phyloP scores from a whole-genome alignment of 2,329 filamentous ascomycete species.

The Rhinocladiella mackenziei region DNA sequence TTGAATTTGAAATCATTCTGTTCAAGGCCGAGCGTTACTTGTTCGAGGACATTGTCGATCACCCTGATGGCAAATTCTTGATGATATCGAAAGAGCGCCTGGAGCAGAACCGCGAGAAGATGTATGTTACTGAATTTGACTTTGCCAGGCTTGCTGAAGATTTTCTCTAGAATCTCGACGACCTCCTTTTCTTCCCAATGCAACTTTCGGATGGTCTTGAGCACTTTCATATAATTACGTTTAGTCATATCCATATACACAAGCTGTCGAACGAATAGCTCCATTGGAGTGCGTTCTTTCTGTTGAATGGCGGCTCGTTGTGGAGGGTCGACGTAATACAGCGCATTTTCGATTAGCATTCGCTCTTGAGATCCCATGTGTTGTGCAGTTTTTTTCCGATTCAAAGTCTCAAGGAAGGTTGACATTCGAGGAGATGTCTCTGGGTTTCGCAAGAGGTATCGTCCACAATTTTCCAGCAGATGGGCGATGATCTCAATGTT shows the following conservation, averaged over 20 bases:
- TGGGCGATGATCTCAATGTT: conserved; percentile 99
- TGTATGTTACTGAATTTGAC: conserved; percentile 98
- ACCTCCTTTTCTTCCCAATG: conserved; percentile 96
- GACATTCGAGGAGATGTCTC: conserved; percentile 91
- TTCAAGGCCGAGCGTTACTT: conserved; percentile 81
- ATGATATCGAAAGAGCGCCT: conserved; percentile 86
- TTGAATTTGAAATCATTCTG: conserved; percentile 97
- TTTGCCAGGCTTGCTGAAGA: conserved; percentile 94
- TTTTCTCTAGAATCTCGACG: conserved; percentile 73
- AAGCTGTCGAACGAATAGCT: conserved; percentile 87
- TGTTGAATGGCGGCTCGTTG: conserved; percentile 91
- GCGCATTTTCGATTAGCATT: conserved; percentile 96
- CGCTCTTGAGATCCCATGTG: conserved; percentile 93
- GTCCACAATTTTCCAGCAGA: conserved; percentile 89
- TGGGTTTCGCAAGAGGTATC: conserved; percentile 85
- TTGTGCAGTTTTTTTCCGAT: conserved; percentile 92
- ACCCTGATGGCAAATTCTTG: conserved; percentile 85
- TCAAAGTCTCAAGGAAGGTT: conserved; percentile 88
- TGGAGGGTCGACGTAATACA: conserved; percentile 96
- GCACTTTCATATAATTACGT: conserved; percentile 85
- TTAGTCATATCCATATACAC: conserved; percentile 93
- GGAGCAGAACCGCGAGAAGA: conserved; percentile 81
- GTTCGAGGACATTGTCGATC: conserved; percentile 86
- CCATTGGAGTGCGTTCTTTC: conserved; percentile 90
- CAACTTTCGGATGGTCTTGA: conserved; percentile 89